These are phyloP conservation scores for Skeletonema menzelii DNA, from an alignment of 108 stramenopile species.

Conservation along the genomic window DNA sequence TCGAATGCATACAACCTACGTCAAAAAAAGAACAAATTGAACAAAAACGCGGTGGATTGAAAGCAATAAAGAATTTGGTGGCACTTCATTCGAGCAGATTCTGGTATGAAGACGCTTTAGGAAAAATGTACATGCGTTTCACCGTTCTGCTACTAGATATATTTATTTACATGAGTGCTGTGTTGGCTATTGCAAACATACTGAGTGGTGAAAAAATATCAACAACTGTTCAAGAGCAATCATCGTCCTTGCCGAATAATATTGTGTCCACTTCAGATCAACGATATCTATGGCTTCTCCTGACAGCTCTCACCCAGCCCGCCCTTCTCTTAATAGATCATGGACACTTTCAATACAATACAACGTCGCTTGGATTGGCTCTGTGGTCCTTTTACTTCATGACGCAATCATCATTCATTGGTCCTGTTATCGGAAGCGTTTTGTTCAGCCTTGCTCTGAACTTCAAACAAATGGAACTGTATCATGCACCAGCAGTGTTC, in stretches of 20 bases:
- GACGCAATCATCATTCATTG: slow-evolving; percentile 35
- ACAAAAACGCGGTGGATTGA: slow-evolving; percentile 14
- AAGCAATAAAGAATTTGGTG: slow-evolving; percentile 29
- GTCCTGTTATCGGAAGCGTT: slow-evolving; percentile 65
- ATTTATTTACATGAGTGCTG: slow-evolving; percentile 56
- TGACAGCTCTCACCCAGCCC: slow-evolving; percentile 66
- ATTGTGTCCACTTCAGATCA: slow-evolving; percentile 2
- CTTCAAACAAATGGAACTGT: slow-evolving; percentile 97
- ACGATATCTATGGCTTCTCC: slow-evolving; percentile 4
- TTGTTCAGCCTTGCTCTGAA: slow-evolving; percentile 89
- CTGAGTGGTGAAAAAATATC: background rate
- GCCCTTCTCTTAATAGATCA: slow-evolving; percentile 91
- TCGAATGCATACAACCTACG: background rate
- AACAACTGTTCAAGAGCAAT: background rate
- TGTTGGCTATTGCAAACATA: slow-evolving; percentile 36
- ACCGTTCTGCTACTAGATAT: slow-evolving; percentile 75
- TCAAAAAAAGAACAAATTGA: background rate
- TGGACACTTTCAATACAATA: slow-evolving; percentile 98
- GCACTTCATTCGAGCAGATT: slow-evolving; percentile 71
- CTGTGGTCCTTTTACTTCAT: slow-evolving; percentile 71
- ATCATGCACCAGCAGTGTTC: slow-evolving; percentile 93
- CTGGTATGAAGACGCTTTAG: slow-evolving; percentile 76
- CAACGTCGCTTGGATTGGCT: slow-evolving; percentile 83
- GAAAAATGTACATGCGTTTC: slow-evolving; percentile 83
- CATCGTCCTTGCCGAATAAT: background rate